Conservation (phyloP, 441 rosid genomes). For the Raphanus hybrid region DNA sequence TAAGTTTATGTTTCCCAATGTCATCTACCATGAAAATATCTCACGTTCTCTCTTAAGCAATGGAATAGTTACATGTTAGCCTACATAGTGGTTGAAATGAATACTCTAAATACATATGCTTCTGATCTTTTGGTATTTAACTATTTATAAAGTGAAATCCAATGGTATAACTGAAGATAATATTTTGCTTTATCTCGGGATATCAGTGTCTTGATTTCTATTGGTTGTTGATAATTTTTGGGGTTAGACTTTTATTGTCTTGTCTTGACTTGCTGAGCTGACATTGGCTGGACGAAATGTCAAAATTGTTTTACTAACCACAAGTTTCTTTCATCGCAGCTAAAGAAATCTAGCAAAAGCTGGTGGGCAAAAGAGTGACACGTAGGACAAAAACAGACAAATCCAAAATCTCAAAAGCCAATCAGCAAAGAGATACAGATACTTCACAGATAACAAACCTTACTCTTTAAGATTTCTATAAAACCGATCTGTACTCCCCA, state of each 20-base stretch:
- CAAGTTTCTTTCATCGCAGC: conserved; percentile 3
- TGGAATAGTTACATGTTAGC: conserved; percentile 17
- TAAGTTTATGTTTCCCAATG: background rate
- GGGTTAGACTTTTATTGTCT: background rate
- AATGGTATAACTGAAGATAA: background rate
- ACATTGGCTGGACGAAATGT: background rate
- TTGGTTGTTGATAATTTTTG: background rate
- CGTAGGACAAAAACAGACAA: too few species aligned
- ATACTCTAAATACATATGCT: conserved; percentile 5
- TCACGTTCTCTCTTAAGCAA: background rate
- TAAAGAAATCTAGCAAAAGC: background rate
- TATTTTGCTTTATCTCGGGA: conserved; percentile 2
- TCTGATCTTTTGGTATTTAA: conserved; percentile 11
- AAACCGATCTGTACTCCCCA: background rate
- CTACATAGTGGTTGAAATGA: background rate
- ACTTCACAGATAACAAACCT: too few species aligned
- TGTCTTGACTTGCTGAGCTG: background rate
- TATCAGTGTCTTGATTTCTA: conserved; percentile 1
- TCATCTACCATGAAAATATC: background rate
- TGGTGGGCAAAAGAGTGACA: too few species aligned
- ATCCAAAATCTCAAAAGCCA: too few species aligned
- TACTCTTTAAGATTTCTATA: too few species aligned
- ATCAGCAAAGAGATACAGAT: too few species aligned
- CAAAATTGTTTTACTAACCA: background rate
- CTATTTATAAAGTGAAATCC: background rate